Evolutionary conservation across 257 asterid genomes (phyloP), one percentile per base, ranked within the genome.

Genomic region (Penstemon davidsonii): DNA sequence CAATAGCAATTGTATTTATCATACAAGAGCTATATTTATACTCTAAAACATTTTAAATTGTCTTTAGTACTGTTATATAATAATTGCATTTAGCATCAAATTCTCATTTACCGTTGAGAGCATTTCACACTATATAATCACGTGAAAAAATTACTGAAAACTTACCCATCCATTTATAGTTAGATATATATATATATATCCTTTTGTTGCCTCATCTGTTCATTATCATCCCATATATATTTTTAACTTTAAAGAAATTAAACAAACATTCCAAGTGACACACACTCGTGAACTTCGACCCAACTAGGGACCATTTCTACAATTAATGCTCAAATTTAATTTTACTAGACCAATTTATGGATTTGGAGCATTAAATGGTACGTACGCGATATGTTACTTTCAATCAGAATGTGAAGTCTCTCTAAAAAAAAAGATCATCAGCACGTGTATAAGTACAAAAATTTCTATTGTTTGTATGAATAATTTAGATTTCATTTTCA

Each of bases 301-400:
- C 39, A 37, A 55, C 18, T 43, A 66, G 73, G 72, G 64, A 67
- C 73, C 69, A 73, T 60, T 42, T 64, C 9, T 9, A 56, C 58
- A 56, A 15, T 15, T 15, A 15, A 42, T 13, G 60, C 9, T 44
- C 40, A 44, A 40, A 15, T 15, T 15, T 15, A 73, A 49, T 66
- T 66, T 73, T 8, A 60, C 59, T 13, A 40, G 41, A 52, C 65
- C 52, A 66, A 67, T 52, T 53, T 1, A 1, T 25, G 33, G 33
- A 25, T 25, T 25, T 2, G 33, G 33, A 25, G 33, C 33, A 25
- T 25, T 25, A 25, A 25, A 25, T 25, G 33, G 2, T 25, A 25
- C 33, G 33, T 1, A 0, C 33, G 42, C 3, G 62, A 58, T 40
- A 60, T 51, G 73, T 66, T 73, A 67, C 73, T 58, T 73, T 66